Evolutionary conservation across 2,329 filamentous ascomycete species (phyloP).

Genomic region (Mariannaea elegans): DNA sequence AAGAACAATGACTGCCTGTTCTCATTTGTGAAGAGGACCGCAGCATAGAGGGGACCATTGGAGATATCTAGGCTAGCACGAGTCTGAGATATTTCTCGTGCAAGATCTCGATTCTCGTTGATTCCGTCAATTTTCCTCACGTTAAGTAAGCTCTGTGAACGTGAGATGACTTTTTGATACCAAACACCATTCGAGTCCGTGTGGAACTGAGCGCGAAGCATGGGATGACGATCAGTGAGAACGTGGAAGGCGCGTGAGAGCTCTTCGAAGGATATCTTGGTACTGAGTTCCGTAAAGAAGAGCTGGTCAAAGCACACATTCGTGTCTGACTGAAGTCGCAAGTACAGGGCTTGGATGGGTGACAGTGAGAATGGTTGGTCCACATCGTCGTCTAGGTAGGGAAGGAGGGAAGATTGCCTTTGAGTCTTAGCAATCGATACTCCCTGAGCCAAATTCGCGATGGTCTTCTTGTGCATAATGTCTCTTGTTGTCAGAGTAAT

Average conservation of each 20-base stretch:
- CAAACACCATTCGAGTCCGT: neutral
- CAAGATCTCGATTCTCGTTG: neutral
- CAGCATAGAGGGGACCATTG: neutral
- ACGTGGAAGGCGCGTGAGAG: neutral
- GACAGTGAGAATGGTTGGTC: neutral
- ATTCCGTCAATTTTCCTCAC: too few species aligned
- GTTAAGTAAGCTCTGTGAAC: too few species aligned
- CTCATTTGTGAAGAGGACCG: neutral
- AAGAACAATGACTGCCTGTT: neutral
- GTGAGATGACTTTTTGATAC: too few species aligned
- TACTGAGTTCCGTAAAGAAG: neutral
- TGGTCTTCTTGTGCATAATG: slow-evolving; percentile 18
- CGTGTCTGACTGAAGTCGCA: neutral
- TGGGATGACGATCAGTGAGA: neutral
- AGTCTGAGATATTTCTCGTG: neutral
- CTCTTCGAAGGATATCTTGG: neutral
- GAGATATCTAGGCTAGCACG: neutral
- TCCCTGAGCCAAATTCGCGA: neutral
- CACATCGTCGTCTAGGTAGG: too few species aligned
- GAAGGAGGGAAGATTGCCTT: too few species aligned
- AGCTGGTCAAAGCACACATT: neutral
- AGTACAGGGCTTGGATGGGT: neutral
- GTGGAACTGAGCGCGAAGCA: neutral
- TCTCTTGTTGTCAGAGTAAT: slow-evolving; percentile 5
- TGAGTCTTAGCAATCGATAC: too few species aligned